Conservation (phyloP, 371 early-diverging fungal genomes). For the Mucor piriformis region DNA sequence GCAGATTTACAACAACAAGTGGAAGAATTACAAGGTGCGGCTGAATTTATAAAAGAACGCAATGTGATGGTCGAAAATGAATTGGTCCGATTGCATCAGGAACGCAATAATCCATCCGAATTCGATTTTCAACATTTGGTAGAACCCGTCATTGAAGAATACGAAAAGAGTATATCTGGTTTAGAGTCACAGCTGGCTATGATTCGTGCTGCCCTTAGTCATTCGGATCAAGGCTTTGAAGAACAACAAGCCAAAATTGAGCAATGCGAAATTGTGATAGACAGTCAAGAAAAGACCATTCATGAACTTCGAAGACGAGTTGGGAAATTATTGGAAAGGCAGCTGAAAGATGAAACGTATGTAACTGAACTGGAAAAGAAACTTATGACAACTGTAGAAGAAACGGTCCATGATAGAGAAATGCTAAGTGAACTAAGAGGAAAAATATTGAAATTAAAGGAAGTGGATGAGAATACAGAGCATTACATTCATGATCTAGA, state of each 20-base stretch:
- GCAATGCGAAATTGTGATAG: constrained; percentile 36
- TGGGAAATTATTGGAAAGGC: constrained; percentile 40
- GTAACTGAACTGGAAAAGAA: constrained; percentile 52
- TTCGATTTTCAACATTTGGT: constrained; percentile 63
- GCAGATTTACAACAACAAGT: constrained; percentile 47
- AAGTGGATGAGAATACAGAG: constrained; percentile 52
- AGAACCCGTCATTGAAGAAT: constrained; percentile 74
- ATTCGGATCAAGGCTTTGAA: constrained; percentile 52
- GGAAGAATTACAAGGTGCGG: constrained; percentile 37
- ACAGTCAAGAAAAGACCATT: constrained; percentile 41
- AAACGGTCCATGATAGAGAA: constrained; percentile 43
- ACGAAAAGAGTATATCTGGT: constrained; percentile 63
- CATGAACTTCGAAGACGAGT: constrained; percentile 32
- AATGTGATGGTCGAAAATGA: constrained; percentile 42
- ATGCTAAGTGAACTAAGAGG: constrained; percentile 40
- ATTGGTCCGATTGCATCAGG: constrained; percentile 19
- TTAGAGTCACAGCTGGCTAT: constrained; percentile 63
- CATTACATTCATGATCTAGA: constrained; percentile 55
- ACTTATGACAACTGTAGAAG: constrained; percentile 39
- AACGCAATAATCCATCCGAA: constrained; percentile 1
- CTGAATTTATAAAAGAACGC: constrained; percentile 28
- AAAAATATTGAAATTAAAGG: constrained; percentile 42
- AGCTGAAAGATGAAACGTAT: constrained; percentile 41
- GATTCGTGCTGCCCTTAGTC: constrained; percentile 56
- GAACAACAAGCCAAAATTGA: constrained; percentile 53